Base-by-base conservation (phyloP, 2,329 filamentous ascomycete genomes). In the Rachicladosporium sp. region DNA sequence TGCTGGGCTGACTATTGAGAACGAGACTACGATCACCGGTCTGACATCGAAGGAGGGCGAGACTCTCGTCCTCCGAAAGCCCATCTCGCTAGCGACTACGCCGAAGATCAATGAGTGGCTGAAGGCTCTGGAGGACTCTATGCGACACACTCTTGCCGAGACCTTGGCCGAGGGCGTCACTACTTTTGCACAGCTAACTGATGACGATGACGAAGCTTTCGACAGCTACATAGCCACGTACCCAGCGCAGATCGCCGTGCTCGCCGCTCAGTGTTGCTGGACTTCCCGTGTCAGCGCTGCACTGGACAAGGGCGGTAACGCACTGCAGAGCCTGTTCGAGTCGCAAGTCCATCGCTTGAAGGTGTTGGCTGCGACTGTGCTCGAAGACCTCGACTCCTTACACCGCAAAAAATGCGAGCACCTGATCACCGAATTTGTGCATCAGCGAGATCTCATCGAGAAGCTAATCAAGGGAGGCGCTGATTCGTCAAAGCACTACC, bases 81-180 rank as follows among this genome's bases (percentile, higher is more conserved):
- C 91, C 38, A 89, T 99, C 46, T 94, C 86, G 10, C 71, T 98
- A 36, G 74, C 86, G 52, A 94, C 94, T 63, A 93, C 86, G 1
- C 93, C 93, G 1, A 83, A 86, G 53, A 95, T 99, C 69, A 98
- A 99, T 54, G 91, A 98, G 61, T 99, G 91, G 91, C 73, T 99
- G n/a, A 82, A 84, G 23, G 78, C 93, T 4, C 68, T 99, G 27
- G 91, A 98, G 61, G 79, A 69, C 43, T 93, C 82, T 49, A 96
- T 98, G 88, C 95, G 95, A 61, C 73, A 78, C 29, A 94, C 91
- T 0, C 73, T 99, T 11, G 91, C 91, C 0, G 89, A 96, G 59
- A 70, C 94, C 21, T 73, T 98, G 23, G 79, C 80, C 2, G 88
- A 96, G 58, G 89, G 91, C 2, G 73, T 93, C 31, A 76, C 83